These are phyloP conservation scores for Neospora caninum DNA, from an alignment of 169 alveolate genomes.

Conservation along the genomic window DNA sequence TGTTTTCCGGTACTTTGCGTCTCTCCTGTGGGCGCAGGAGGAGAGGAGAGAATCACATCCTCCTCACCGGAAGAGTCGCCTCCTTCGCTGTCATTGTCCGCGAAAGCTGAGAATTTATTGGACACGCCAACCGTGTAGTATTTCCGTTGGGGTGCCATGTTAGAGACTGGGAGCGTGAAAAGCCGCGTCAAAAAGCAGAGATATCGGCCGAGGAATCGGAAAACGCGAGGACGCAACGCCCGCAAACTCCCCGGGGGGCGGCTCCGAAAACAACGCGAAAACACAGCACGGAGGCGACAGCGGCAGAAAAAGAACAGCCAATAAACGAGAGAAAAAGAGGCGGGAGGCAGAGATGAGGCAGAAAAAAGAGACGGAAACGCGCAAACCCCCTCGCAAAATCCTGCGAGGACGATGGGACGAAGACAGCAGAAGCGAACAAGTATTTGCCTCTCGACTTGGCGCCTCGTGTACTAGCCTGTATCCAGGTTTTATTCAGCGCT, in stretches of 20 bases:
- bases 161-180: background rate
- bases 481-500: too few species aligned
- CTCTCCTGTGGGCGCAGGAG: conserved; percentile 3
- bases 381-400: background rate
- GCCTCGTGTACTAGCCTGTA: too few species aligned
- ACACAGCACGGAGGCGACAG: background rate
- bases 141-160: conserved; percentile 30
- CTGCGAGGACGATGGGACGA: background rate
- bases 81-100: background rate
- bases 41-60: background rate
- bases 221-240: background rate
- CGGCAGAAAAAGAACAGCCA: background rate
- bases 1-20: background rate
- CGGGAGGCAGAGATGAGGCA: background rate
- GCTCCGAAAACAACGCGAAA: background rate
- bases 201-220: background rate
- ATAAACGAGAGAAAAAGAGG: background rate
- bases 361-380: background rate
- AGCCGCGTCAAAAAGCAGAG: background rate
- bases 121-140: conserved; percentile 29
- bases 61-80: background rate
- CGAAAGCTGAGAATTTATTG: conserved; percentile 31
- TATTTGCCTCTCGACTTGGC: too few species aligned
- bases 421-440: too few species aligned
- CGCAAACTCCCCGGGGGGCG: background rate